Base-by-base conservation (phyloP, 106 monocot genomes). In the Dendrobium officinale region DNA sequence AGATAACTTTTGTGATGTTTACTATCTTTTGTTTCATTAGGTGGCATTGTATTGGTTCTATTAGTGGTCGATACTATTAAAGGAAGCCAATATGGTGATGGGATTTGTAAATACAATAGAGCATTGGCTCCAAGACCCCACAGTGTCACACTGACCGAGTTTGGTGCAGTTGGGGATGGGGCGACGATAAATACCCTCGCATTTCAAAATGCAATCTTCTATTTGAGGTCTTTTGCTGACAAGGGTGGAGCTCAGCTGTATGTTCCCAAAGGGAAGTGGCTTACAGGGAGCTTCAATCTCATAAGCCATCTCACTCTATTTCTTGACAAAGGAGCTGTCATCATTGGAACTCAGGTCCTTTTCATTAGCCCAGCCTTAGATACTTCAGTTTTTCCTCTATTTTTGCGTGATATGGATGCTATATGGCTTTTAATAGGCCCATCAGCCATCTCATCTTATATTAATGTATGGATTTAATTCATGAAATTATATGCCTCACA, bases 161-260 rank as follows among this genome's bases (percentile, higher is more conserved):
- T 97, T 78, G 96, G 96, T 33, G 94, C 94, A 2, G 88, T 97
- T 20, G 96, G 96, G 16, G 92, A 97, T 66, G 94, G 96, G 29
- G 42, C 67, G 77, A 87, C 90, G 0, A n/a, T 86, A 77, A 97
- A 97, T 59, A 94, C 94, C 2, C 45, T 94, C 2, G 92, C 94
- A 26, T 97, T 97, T 74, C 94, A 97, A 79, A 97, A 97, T 78
- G 96, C 96, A 11, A 74, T 94, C 16, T 97, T 97, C 80, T 97
- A 97, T 75, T 55, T 89, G n/a, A 88, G 76, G 27, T 97, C 96
- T 0, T 94, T 97, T 80, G 86, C 94, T 1, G 92, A 97, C 82
- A 97, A 97, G 81, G 96, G 96, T 49, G 96, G 94, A 16, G 96
- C 96, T 79, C 96, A 97, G 87, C 81, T 97, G 7, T 97, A 89